phyloP scores from a whole-genome alignment of 1,284 basidiomycete genomes.

The Inonotus hispidus region DNA sequence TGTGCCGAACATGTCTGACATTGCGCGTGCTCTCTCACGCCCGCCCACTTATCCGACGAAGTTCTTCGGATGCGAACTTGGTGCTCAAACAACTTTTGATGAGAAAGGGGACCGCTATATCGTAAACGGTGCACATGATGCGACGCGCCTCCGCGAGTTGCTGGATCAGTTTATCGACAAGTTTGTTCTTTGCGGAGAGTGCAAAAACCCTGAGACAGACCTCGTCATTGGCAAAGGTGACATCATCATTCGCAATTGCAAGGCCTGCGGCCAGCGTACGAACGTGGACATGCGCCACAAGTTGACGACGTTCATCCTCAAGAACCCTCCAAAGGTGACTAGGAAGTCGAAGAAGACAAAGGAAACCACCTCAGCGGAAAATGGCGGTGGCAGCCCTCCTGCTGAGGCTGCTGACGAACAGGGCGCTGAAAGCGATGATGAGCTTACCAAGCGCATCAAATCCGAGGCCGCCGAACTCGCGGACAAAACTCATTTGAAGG shows the following conservation, averaged over 20 bases:
- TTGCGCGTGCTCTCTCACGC: slow-evolving; percentile 91
- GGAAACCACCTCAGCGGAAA: slow-evolving; percentile 31
- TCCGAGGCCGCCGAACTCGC: slow-evolving; percentile 80
- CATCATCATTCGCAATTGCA: slow-evolving; percentile 93
- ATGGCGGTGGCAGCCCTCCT: slow-evolving; percentile 32
- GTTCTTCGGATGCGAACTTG: slow-evolving; percentile 98
- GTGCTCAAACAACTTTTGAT: slow-evolving; percentile 95
- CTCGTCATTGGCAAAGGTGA: slow-evolving; percentile 88
- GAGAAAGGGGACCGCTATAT: slow-evolving; percentile 98
- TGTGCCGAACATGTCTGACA: slow-evolving; percentile 97
- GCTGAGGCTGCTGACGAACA: slow-evolving; percentile 45
- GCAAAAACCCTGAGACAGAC: slow-evolving; percentile 99
- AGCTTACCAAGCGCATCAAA: slow-evolving; percentile 78
- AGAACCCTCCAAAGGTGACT: slow-evolving; percentile 89
- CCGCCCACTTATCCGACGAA: slow-evolving; percentile 97
- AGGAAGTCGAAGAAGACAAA: slow-evolving; percentile 76
- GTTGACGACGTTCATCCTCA: slow-evolving; percentile 93
- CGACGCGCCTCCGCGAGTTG: slow-evolving; percentile 88
- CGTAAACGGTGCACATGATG: slow-evolving; percentile 96
- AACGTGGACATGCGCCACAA: slow-evolving; percentile 97
- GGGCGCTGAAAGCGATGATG: slow-evolving; percentile 70
- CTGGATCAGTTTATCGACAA: slow-evolving; percentile 97
- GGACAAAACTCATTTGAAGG: slow-evolving; percentile 50
- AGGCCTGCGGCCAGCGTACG: slow-evolving; percentile 93
- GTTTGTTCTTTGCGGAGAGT: slow-evolving; percentile 94